These are phyloP conservation scores for Mycena capillaripes DNA, from an alignment of 768 basidiomycete genomes.

Conservation along the genomic window DNA sequence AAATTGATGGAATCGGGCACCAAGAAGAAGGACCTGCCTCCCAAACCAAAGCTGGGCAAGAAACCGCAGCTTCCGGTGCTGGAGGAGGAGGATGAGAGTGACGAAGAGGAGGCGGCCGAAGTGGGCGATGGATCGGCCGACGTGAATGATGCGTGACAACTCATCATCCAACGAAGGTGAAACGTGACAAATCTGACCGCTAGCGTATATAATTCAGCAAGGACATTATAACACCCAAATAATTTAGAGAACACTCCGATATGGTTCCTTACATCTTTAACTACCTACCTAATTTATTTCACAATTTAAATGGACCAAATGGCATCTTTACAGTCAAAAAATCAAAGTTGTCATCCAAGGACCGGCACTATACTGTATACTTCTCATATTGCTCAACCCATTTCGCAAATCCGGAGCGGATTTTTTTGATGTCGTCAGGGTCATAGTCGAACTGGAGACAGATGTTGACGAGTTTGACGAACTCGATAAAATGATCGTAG, in stretches of 20 bases:
- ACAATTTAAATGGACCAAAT: neutral
- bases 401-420: slow-evolving; percentile 36
- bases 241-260: no score
- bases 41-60: slow-evolving; percentile 30
- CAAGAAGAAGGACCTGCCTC: slow-evolving; percentile 33
- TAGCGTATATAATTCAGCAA: no score
- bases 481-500: no score
- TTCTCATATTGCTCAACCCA: slow-evolving; percentile 50
- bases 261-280: neutral
- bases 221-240: neutral
- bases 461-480: slow-evolving; percentile 42
- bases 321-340: neutral
- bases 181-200: neutral
- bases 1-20: slow-evolving; percentile 16
- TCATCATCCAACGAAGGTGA: neutral
- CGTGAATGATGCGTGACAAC: slow-evolving; percentile 1
- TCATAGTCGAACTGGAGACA: slow-evolving; percentile 49
- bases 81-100: slow-evolving; percentile 23
- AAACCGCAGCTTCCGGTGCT: slow-evolving; percentile 36
- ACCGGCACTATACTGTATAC: slow-evolving; percentile 3
- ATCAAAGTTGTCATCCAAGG: neutral
- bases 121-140: neutral
- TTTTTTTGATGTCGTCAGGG: no score
- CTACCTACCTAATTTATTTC: neutral
- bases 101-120: slow-evolving; percentile 19